Percentiles rank a stretch among this genome's conserved stretches.
These are phyloP conservation scores for Whalleya microplaca DNA, from an alignment of 2,329 filamentous ascomycete species.

Conservation along the genomic window DNA sequence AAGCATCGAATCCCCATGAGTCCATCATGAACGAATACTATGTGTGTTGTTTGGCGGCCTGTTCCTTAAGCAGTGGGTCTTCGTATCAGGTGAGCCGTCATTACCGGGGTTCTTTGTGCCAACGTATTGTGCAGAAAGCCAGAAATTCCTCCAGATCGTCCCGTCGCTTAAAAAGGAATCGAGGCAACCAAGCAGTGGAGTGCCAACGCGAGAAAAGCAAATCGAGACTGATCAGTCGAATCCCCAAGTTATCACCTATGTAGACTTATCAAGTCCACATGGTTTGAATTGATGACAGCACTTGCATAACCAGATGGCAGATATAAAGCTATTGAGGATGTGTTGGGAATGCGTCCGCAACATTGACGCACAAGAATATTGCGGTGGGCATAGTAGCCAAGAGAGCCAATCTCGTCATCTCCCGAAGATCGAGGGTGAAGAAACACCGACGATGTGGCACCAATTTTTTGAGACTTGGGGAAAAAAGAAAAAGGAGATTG, in stretches of 20 bases:
- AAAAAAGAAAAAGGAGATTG: slow-evolving; percentile 18
- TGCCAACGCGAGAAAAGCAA: neutral
- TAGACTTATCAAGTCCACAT: neutral
- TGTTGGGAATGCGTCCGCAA: neutral
- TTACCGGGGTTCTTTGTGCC: slow-evolving; percentile 27
- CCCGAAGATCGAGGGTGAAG: slow-evolving; percentile 36
- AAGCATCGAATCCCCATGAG: neutral
- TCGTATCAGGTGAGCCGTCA: slow-evolving; percentile 33
- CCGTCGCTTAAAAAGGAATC: slow-evolving; percentile 22
- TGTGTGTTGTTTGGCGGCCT: neutral
- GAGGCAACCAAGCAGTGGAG: slow-evolving; percentile 18
- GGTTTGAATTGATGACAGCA: neutral
- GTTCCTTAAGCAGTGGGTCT: slow-evolving; percentile 22
- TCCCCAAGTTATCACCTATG: neutral
- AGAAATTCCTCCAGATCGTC: slow-evolving; percentile 26
- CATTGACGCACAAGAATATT: slow-evolving; percentile 17
- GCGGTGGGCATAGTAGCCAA: slow-evolving; percentile 27
- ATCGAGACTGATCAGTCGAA: neutral
- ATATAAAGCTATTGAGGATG: neutral
- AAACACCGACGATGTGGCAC: slow-evolving; percentile 39
- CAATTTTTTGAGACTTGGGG: slow-evolving; percentile 27
- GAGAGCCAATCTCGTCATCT: slow-evolving; percentile 37
- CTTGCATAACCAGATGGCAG: neutral
- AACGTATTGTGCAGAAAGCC: slow-evolving; percentile 24
- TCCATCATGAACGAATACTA: neutral